Base-by-base conservation (phyloP, 805 yeast species). In the Maudiozyma pseudohumilis region DNA sequence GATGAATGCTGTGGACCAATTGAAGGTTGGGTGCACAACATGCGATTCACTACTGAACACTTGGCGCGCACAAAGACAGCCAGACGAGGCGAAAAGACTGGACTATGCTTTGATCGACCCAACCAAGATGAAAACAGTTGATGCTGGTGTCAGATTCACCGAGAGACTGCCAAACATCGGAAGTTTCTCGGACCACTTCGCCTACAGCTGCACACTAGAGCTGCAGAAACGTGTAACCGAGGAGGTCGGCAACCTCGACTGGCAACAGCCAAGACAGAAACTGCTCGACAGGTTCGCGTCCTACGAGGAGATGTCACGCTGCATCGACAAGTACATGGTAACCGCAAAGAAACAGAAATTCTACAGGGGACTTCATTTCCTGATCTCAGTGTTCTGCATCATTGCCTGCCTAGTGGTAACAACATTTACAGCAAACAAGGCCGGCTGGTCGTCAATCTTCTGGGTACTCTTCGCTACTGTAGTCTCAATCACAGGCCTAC, bases 151-250 rank as follows among this genome's bases (percentile, higher is more conserved):
- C 2, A 69, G 68, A 21, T 88, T 92, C 52, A 77, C 86, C 1
- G 95, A 84, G 32, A 52, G 56, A 17, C 61, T 84, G 7, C 80
- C 82, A 0, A 68, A 63, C 1, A 66, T 83, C 1, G 86, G 94
- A 20, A 81, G 94, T 4, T 79, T 73, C 44, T 85, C 96, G 1
- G 98, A 92, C 54, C 98, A 92, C 64, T 92, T 92, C 67, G 98
- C 89, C 0, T 83, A 80, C 49, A 49, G 69, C 1, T 68, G 75
- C 29, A 59, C 66, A 1, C 48, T 75, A 29, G 54, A 63, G 34
- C 41, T 66, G 26, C 16, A 39, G 10, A 36, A 40, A 15, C 21
- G 29, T n/a, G 13, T 24, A 8, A 16, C 16, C 11, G 6, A 12
- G 6, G 23, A n/a, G n/a, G 12, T 11, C 5, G 13, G 4, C 7